Percentiles rank a stretch among this genome's conserved stretches.
phyloP scores from a whole-genome alignment of 75 land plant genomes.

The Pseudotsuga menziesii region DNA sequence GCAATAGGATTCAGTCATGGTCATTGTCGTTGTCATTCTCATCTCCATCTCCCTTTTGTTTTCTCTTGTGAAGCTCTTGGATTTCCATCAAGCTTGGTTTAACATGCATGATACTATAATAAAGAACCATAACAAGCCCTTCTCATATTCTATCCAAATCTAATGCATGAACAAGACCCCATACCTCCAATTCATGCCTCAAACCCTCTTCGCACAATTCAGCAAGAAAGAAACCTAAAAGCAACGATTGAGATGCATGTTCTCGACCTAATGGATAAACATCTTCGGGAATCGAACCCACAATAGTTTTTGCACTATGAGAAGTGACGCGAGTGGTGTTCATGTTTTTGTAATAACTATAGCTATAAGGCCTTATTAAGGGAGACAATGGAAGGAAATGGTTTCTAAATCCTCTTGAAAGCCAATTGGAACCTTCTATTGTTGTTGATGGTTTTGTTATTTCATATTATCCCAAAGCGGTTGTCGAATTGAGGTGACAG shows the following conservation, averaged over 20 bases:
- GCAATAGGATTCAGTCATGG: not conserved
- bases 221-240: slow-evolving; percentile 49
- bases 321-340: too few relatives aligned
- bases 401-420: too few relatives aligned
- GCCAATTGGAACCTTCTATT: too few relatives aligned
- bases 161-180: slow-evolving; percentile 66
- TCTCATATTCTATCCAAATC: slow-evolving; percentile 35
- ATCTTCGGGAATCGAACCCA: too few relatives aligned
- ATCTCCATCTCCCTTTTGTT: not conserved
- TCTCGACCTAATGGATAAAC: slow-evolving; percentile 12
- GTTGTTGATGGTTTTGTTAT: too few relatives aligned
- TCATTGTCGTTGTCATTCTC: not conserved
- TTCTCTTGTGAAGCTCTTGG: slow-evolving; percentile 23
- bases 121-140: slow-evolving; percentile 75
- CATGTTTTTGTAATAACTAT: too few relatives aligned
- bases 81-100: slow-evolving; percentile 56
- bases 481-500: too few relatives aligned
- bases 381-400: too few relatives aligned
- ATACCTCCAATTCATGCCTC: slow-evolving; percentile 56
- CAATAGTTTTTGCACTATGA: too few relatives aligned
- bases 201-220: slow-evolving; percentile 40
- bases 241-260: slow-evolving; percentile 47
- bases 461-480: too few relatives aligned
- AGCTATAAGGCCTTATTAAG: too few relatives aligned
- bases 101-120: slow-evolving; percentile 75